Evolutionary conservation across 2,329 filamentous ascomycete genomes (phyloP).

Genomic region (Penicillium hesseltinei): DNA sequence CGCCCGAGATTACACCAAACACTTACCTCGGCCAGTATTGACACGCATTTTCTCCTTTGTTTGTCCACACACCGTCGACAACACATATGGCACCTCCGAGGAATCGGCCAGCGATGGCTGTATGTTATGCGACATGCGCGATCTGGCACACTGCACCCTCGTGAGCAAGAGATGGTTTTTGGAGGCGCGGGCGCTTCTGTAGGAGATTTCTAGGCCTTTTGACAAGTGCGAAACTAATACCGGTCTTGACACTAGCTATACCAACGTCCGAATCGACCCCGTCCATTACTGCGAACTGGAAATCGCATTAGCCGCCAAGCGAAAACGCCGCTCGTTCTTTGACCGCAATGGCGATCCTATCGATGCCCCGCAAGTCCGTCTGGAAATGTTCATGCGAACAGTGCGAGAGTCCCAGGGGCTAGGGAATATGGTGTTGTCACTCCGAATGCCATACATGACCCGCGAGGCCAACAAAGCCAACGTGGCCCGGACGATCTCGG

Average conservation of each 20-base stretch:
- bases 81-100: constrained; percentile 79
- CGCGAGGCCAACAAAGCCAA: constrained; percentile 82
- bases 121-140: constrained; percentile 90
- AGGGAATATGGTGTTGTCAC: constrained; percentile 68
- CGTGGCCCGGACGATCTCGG: constrained; percentile 79
- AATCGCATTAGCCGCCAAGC: constrained; percentile 72
- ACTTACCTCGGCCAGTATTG: constrained; percentile 68
- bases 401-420: constrained; percentile 73
- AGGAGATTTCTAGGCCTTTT: constrained; percentile 40
- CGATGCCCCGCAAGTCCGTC: constrained; percentile 72
- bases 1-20: constrained; percentile 42
- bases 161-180: constrained; percentile 71
- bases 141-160: constrained; percentile 75
- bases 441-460: constrained; percentile 94
- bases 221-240: constrained; percentile 8
- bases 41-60: constrained; percentile 75
- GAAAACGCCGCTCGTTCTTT: constrained; percentile 71
- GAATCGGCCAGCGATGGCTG: constrained; percentile 75
- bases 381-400: constrained; percentile 76
- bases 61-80: constrained; percentile 77
- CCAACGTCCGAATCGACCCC: constrained; percentile 85
- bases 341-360: constrained; percentile 76
- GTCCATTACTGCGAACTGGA: constrained; percentile 94
- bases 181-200: constrained; percentile 61
- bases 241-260: constrained; percentile 59